Evolutionary conservation across 139 green algal genomes (phyloP).

Genomic region (Dunaliella primolecta): DNA sequence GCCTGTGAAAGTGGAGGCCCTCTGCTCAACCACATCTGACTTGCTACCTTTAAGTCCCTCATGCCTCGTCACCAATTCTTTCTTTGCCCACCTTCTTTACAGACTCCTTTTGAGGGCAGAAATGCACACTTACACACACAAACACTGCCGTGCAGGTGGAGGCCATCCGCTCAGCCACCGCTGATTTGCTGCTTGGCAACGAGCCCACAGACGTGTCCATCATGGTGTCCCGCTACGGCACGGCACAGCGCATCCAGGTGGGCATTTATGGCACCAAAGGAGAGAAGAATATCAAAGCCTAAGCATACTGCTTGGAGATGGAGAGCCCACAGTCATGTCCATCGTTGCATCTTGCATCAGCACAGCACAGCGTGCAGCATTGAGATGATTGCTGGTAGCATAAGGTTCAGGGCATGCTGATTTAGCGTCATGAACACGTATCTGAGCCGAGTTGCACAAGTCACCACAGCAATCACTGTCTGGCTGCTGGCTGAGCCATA

Average conservation of each 20-base stretch:
- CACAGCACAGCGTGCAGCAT: not conserved
- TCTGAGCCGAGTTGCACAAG: too few species aligned
- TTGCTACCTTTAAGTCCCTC: too few species aligned
- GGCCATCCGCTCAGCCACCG: constrained; percentile 77
- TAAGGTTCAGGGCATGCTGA: too few species aligned
- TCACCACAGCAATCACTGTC: too few species aligned
- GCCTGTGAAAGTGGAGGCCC: too few species aligned
- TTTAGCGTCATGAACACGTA: too few species aligned
- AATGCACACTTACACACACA: not conserved
- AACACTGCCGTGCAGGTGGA: constrained; percentile 14
- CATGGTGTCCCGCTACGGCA: constrained; percentile 37
- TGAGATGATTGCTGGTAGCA: not conserved
- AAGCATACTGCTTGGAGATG: not conserved
- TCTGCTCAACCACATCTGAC: too few species aligned
- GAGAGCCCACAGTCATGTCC: not conserved
- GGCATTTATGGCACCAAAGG: not conserved
- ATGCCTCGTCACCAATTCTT: too few species aligned
- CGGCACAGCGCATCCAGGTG: constrained; percentile 33
- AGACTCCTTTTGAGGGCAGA: too few species aligned
- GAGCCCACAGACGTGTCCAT: constrained; percentile 40
- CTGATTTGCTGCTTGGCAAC: constrained; percentile 74
- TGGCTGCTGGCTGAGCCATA: too few species aligned
- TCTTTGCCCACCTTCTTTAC: too few species aligned
- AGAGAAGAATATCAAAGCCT: too few species aligned
- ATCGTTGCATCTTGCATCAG: not conserved